Evolutionary conservation across 177 flowering plant species (phyloP), one percentile per base, ranked within the genome.

Genomic region (Tripterygium wilfordii): DNA sequence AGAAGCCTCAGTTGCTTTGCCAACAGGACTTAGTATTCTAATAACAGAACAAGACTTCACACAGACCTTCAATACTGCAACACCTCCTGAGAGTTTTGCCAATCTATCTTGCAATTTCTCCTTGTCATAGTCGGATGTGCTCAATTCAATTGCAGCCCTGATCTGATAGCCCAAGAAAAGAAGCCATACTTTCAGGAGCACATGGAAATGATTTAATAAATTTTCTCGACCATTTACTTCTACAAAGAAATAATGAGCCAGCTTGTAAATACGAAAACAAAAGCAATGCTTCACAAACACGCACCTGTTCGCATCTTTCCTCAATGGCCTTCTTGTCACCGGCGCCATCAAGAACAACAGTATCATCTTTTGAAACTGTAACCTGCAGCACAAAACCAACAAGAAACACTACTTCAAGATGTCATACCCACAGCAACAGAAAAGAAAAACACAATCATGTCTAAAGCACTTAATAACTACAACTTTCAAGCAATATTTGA

Each of bases 71-170:
- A 94, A 65, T 5, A 94, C 97, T 44, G 99, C 99, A 57, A 89
- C 95, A 56, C 97, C 97, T 19, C 96, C 97, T 53, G 99, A 94
- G 31, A 94, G 85, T 48, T 94, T 89, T 8, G 97, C 95, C 33
- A 94, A 60, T 41, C 99, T 72, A 54, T 89, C 97, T 61, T 94
- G 90, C 51, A 81, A 52, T 64, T 89, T 89, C 56, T 89, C 97
- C 46, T 72, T 79, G 70, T 94, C 99, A 71, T 87, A 94, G 39
- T 85, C 96, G 14, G 99, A 89, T 41, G 88, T 81, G 66, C 95
- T 76, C 28, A 36, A 26, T 55, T 89, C 96, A 17, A 94, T 74
- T 23, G 67, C 65, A 12, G 95, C 66, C 57, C 97, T 66, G 32
- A 94, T 70, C 96, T 94, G 83, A 47, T 16, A 37, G 20, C 30